Evolutionary conservation across 2,329 filamentous ascomycete genomes (phyloP).

Genomic region (Torrubiellomyces zombiae): DNA sequence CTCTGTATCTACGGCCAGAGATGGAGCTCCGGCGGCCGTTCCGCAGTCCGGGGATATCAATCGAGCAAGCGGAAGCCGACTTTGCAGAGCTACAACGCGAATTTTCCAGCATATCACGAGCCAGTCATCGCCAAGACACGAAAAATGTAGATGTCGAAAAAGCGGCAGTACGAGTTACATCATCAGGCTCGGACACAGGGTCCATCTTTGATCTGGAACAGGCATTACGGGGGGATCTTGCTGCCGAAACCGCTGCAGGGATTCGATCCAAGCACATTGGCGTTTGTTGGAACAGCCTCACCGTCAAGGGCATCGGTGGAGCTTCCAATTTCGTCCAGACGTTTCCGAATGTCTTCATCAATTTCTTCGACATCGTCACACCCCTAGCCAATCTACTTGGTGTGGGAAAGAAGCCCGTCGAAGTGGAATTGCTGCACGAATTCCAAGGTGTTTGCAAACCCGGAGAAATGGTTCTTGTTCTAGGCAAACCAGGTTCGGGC

Average conservation of each 20-base stretch:
- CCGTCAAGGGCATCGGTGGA: conserved; percentile 60
- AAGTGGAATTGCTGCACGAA: conserved; percentile 56
- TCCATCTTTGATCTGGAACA: conserved; percentile 57
- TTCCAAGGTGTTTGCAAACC: conserved; percentile 58
- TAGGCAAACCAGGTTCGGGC: conserved; percentile 60
- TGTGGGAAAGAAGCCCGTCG: conserved; percentile 46
- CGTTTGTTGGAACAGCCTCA: conserved; percentile 62
- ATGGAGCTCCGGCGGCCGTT: too few species aligned
- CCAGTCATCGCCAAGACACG: conserved; percentile 20
- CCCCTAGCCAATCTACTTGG: conserved; percentile 49
- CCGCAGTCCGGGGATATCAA: conserved; percentile 43
- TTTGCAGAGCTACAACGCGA: conserved; percentile 51
- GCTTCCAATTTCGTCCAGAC: conserved; percentile 56
- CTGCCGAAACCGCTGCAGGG: conserved; percentile 57
- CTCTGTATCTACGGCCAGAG: neutral
- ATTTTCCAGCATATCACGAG: conserved; percentile 38
- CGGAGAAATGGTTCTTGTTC: conserved; percentile 77
- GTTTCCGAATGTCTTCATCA: conserved; percentile 60
- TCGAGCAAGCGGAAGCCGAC: conserved; percentile 51
- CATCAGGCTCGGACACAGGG: conserved; percentile 24
- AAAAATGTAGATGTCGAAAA: conserved; percentile 41
- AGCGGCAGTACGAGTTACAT: conserved; percentile 17
- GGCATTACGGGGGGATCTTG: conserved; percentile 53
- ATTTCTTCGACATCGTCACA: conserved; percentile 59
- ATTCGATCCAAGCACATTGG: conserved; percentile 70